Evolutionary conservation across 345 rosid species (phyloP), one percentile per base, ranked within the genome.

Genomic region (Sisymbrium irio): DNA sequence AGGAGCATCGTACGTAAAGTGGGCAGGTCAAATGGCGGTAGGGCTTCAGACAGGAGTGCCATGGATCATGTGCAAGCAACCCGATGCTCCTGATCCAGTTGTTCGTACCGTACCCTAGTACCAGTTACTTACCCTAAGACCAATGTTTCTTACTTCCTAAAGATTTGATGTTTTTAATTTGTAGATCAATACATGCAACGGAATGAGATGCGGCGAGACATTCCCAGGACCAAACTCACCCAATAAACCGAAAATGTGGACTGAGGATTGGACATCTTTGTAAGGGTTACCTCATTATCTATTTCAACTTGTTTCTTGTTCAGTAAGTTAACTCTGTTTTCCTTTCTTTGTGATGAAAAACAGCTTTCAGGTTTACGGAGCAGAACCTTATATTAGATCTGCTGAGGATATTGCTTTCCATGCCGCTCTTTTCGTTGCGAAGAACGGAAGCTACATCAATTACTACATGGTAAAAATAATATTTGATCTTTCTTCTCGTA

Each of bases 41-140:
- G 88, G 80, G 3, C 86, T 87, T 3, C 60, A 83, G 36, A 87
- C 96, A 0, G 97, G 96, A 7, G 97, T 91, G n/a, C 98, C 98
- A 28, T 94, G 98, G 98, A 81, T 86, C 11, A 94, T 94, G 98
- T 91, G 98, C 85, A 89, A 88, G 76, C 93, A 89, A 77, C 58
- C 80, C 1, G 96, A 94, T 71, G 96, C 97, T 62, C 97, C 98
- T 27, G 93, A 88, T 65, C 97, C 95, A 0, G 92, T 91, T 86
- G 98, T 93, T 37, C 45, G 85, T 62, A 49, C 62, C 46, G 9
- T 62, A 50, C 49, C 41, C 5, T 19, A 44, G 9, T 15, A 33
- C 56, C 25, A 4, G 37, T 44, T 35, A 27, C 36, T 13, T 7
- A 9, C 10, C 30, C 22, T 46, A 53, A 42, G 42, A 42, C 28